Percentiles rank a stretch among this genome's conserved stretches.
phyloP scores from a whole-genome alignment of 345 rosid species.

The Pistacia vera region DNA sequence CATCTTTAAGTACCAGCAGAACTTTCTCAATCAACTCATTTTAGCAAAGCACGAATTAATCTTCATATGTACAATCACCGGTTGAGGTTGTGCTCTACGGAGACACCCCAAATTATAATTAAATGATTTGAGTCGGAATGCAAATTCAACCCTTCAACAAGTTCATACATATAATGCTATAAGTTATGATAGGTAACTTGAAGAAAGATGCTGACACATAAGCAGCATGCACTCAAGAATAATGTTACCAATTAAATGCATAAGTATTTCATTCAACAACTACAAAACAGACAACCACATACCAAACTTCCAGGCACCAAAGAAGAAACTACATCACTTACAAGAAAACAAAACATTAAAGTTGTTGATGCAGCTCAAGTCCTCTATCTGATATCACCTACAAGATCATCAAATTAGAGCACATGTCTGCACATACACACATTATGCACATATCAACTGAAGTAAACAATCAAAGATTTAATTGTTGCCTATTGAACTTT shows the following conservation, averaged over 20 bases:
- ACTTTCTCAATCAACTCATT: neutral
- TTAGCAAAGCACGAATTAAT: neutral
- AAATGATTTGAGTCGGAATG: neutral
- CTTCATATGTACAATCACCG: neutral
- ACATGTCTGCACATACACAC: neutral
- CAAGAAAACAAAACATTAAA: too few relatives aligned
- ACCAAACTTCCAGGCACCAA: too few relatives aligned
- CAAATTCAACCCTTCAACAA: conserved; percentile 2
- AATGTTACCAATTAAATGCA: conserved; percentile 3
- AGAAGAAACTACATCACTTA: too few relatives aligned
- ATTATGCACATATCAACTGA: conserved; percentile 11
- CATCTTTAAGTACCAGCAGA: neutral
- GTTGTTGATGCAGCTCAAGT: conserved; percentile 75
- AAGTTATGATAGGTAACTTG: too few relatives aligned
- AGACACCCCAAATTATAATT: neutral
- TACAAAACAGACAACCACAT: conserved; percentile 4
- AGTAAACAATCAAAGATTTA: conserved; percentile 4
- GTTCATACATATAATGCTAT: too few relatives aligned
- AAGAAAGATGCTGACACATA: too few relatives aligned
- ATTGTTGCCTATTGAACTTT: neutral
- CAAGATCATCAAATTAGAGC: conserved; percentile 7
- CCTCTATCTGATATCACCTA: conserved; percentile 88
- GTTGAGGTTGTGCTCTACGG: neutral
- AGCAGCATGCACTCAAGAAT: too few relatives aligned
- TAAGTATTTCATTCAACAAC: neutral